Evolutionary conservation across 495 filamentous ascomycete species (phyloP).

Genomic region (Sabuloglossum arenarium): DNA sequence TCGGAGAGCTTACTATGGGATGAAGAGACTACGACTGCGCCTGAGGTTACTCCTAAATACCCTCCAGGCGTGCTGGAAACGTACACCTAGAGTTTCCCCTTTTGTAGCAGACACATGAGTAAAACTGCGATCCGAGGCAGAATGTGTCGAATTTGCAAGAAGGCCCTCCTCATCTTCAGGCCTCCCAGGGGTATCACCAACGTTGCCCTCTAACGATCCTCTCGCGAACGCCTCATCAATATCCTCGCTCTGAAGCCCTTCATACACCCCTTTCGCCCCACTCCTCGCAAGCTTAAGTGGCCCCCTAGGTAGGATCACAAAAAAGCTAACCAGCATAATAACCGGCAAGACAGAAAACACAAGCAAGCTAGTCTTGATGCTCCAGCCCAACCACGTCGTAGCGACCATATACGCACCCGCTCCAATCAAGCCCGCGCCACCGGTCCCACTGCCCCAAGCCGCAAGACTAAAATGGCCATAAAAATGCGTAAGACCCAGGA

Average conservation of each 20-base stretch:
- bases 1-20: conserved; percentile 36
- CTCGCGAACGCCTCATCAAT: conserved; percentile 16
- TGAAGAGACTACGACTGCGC: conserved; percentile 26
- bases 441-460: conserved; percentile 84
- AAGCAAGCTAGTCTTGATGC: conserved; percentile 47
- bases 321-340: conserved; percentile 75
- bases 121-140: conserved; percentile 7
- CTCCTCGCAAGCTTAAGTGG: conserved; percentile 11
- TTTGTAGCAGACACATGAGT: not conserved
- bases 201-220: not conserved
- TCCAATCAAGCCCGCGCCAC: conserved; percentile 70
- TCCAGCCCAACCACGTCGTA: conserved; percentile 56
- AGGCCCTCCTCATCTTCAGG: conserved; percentile 16
- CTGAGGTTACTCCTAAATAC: not conserved
- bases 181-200: not conserved
- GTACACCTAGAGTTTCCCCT: not conserved
- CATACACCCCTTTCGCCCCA: conserved; percentile 8
- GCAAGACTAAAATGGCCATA: conserved; percentile 83
- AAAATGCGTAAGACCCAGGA: conserved; percentile 78
- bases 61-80: not conserved
- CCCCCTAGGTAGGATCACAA: conserved; percentile 46
- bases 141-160: conserved; percentile 16
- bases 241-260: conserved; percentile 10
- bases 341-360: conserved; percentile 56
- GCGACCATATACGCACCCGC: conserved; percentile 71